These are phyloP conservation scores for Penicillium crustosum DNA, from an alignment of 2,329 filamentous ascomycete species.

Conservation along the genomic window DNA sequence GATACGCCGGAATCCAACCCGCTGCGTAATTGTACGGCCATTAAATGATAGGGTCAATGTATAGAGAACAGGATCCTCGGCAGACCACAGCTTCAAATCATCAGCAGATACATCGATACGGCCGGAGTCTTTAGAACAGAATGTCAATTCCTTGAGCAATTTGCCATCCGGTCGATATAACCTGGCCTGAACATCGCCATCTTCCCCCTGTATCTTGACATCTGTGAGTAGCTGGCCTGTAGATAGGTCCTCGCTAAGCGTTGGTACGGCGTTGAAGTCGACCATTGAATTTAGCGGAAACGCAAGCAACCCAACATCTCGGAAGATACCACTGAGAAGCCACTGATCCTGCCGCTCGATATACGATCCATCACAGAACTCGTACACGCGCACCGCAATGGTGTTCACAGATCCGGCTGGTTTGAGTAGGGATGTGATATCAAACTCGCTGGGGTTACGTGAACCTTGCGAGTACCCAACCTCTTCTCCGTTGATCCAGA, in stretches of 20 bases:
- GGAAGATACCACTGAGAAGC: constrained; percentile 67
- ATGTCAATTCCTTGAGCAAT: neutral
- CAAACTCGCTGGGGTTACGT: constrained; percentile 69
- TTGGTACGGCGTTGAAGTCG: constrained; percentile 54
- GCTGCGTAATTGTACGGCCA: constrained; percentile 46
- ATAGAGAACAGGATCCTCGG: constrained; percentile 65
- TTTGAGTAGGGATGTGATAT: constrained; percentile 57
- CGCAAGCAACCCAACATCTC: constrained; percentile 63
- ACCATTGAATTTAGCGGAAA: constrained; percentile 48
- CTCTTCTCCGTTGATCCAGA: constrained; percentile 64
- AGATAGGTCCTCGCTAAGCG: constrained; percentile 7
- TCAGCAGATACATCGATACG: constrained; percentile 31
- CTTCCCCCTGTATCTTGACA: constrained; percentile 56
- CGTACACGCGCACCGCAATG: constrained; percentile 66
- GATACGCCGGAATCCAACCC: constrained; percentile 63
- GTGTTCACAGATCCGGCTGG: constrained; percentile 47
- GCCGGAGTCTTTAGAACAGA: neutral
- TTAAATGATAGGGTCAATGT: constrained; percentile 45
- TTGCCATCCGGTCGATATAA: neutral
- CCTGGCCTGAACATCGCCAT: constrained; percentile 39
- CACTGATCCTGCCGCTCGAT: constrained; percentile 70
- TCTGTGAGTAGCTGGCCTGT: constrained; percentile 37
- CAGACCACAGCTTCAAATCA: constrained; percentile 67
- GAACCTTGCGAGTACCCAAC: constrained; percentile 69
- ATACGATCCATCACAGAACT: constrained; percentile 68